These are phyloP conservation scores for Boletus rufocinnamomeus DNA, from an alignment of 768 basidiomycete genomes.

Conservation along the genomic window DNA sequence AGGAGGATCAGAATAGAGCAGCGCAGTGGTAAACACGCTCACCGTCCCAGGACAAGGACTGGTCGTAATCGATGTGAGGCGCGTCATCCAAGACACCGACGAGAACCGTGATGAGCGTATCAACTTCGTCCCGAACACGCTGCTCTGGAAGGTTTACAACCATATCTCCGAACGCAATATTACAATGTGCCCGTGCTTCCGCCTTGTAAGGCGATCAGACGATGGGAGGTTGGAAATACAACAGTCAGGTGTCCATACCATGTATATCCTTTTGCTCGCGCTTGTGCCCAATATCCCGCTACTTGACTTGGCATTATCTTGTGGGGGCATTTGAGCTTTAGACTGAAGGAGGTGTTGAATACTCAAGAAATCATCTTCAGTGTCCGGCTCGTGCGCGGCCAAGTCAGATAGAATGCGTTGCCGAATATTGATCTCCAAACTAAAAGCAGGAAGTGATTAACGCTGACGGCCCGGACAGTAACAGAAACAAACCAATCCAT, in stretches of 20 bases:
- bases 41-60: constrained; percentile 82
- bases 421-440: constrained; percentile 77
- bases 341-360: constrained; percentile 62
- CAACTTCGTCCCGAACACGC: constrained; percentile 52
- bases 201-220: constrained; percentile 44
- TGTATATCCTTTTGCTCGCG: constrained; percentile 42
- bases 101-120: constrained; percentile 58
- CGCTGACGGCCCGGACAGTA: not conserved
- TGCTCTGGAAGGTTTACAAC: constrained; percentile 61
- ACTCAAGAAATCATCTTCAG: constrained; percentile 46
- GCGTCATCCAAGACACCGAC: constrained; percentile 70
- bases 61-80: constrained; percentile 76
- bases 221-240: not conserved
- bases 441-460: constrained; percentile 28
- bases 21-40: constrained; percentile 13
- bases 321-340: constrained; percentile 51
- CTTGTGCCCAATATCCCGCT: constrained; percentile 26
- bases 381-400: constrained; percentile 54
- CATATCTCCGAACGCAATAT: constrained; percentile 82
- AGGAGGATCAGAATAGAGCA: constrained; percentile 1
- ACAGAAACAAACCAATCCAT: constrained; percentile 53
- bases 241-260: constrained; percentile 46
- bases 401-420: constrained; percentile 77
- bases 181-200: constrained; percentile 72
- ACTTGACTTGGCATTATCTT: constrained; percentile 11